phyloP scores from a whole-genome alignment of 495 filamentous ascomycete genomes.

The Hypoxylon subgilvum region DNA sequence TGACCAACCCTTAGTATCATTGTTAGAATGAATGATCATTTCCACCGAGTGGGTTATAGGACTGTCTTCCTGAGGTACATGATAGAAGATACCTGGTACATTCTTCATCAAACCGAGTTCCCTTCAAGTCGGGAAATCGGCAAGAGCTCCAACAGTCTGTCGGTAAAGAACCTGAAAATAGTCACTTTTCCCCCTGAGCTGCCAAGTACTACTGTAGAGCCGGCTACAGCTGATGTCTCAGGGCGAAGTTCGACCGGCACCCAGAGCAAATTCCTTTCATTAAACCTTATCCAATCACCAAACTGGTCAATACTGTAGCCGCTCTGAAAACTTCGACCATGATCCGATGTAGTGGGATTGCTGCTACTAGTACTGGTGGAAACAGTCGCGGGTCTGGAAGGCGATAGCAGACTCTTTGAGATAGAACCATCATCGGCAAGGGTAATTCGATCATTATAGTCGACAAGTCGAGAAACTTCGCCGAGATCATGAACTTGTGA shows the following conservation, averaged over 20 bases:
- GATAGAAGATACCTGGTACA: no score
- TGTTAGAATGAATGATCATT: no score
- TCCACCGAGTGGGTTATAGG: no score
- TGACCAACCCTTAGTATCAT: no score
- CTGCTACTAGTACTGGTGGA: no score
- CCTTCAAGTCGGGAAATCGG: no score
- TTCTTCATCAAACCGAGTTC: no score
- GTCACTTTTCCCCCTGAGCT: neutral
- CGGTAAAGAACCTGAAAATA: no score
- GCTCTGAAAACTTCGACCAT: neutral
- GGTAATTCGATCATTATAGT: neutral
- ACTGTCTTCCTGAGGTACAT: no score
- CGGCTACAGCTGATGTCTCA: neutral
- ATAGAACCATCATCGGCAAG: neutral
- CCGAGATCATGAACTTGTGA: neutral
- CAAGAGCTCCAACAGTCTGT: no score
- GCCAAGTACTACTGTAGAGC: conserved; percentile 3
- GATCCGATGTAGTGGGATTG: neutral
- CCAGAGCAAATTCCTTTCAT: conserved; percentile 2
- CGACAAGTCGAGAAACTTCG: neutral
- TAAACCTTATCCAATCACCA: neutral
- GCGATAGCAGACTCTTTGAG: neutral
- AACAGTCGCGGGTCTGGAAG: neutral
- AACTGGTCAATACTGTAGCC: neutral
- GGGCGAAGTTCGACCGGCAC: neutral